These are phyloP conservation scores for Arthrobotrys pseudoclavata DNA, from an alignment of 2,329 filamentous ascomycete genomes.

Conservation along the genomic window DNA sequence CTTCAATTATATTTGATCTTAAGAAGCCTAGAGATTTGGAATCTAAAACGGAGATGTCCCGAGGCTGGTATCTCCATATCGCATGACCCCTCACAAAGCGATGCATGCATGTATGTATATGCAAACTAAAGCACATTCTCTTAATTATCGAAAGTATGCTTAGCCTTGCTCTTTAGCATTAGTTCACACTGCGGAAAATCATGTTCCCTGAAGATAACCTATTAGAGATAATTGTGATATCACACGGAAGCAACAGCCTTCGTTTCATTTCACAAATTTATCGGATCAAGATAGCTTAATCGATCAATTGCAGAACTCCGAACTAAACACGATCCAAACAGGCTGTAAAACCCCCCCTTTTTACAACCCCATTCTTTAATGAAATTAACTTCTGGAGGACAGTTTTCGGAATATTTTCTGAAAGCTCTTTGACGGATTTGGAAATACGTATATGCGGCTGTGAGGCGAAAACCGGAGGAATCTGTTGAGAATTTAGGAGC, in stretches of 20 bases:
- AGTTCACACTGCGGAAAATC: neutral
- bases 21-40: neutral
- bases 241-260: neutral
- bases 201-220: neutral
- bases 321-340: neutral
- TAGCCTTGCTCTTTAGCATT: neutral
- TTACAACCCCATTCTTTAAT: neutral
- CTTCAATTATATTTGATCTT: too few species aligned
- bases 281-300: neutral
- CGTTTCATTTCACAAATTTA: too few species aligned
- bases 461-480: too few species aligned
- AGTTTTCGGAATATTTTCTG: neutral
- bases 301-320: neutral
- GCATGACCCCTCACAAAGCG: neutral
- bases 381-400: neutral
- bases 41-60: neutral
- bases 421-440: neutral
- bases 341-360: neutral
- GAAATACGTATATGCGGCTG: neutral
- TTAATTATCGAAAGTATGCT: neutral
- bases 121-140: neutral
- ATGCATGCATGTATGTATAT: neutral
- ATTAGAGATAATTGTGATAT: neutral
- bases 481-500: neutral
- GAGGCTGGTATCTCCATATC: neutral